Evolutionary conservation across 768 basidiomycete genomes (phyloP).

Genomic region (Psilocybe subaeruginosa): DNA sequence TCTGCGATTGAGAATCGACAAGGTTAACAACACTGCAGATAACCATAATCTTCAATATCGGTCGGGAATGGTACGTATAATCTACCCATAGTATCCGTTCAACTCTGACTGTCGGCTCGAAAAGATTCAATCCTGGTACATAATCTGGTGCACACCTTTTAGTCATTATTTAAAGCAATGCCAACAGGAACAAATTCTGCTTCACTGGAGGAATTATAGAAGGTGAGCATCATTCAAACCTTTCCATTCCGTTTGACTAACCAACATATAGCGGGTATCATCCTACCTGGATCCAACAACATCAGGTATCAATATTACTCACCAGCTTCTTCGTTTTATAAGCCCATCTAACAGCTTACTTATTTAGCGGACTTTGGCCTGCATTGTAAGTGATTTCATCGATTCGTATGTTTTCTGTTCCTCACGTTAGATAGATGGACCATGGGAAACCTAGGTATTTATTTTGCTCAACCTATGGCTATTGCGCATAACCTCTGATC

Average conservation of each 20-base stretch:
- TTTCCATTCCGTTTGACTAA: not conserved
- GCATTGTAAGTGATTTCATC: slow-evolving; percentile 31
- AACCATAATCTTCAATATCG: slow-evolving; percentile 76
- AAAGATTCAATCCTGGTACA: slow-evolving; percentile 39
- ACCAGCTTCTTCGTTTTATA: not conserved
- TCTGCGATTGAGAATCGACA: slow-evolving; percentile 69
- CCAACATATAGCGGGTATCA: slow-evolving; percentile 24
- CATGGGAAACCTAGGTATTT: slow-evolving; percentile 56
- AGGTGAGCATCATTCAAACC: slow-evolving; percentile 23
- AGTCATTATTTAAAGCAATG: not conserved
- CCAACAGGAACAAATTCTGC: slow-evolving; percentile 61
- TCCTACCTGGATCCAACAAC: slow-evolving; percentile 27
- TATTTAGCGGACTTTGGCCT: slow-evolving; percentile 35
- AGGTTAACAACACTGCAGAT: slow-evolving; percentile 33
- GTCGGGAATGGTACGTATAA: slow-evolving; percentile 48
- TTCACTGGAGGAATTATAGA: slow-evolving; percentile 80
- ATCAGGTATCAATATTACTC: slow-evolving; percentile 22
- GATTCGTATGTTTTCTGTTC: not conserved
- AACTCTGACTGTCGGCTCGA: not conserved
- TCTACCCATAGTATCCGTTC: not conserved
- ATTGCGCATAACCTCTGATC: slow-evolving; percentile 26
- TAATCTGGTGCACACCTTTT: not conserved
- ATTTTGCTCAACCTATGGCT: not conserved
- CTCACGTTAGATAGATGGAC: slow-evolving; percentile 35
- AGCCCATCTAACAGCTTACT: not conserved